Base-by-base conservation (phyloP, 169 alveolate genomes). In the Babesia bovis region DNA sequence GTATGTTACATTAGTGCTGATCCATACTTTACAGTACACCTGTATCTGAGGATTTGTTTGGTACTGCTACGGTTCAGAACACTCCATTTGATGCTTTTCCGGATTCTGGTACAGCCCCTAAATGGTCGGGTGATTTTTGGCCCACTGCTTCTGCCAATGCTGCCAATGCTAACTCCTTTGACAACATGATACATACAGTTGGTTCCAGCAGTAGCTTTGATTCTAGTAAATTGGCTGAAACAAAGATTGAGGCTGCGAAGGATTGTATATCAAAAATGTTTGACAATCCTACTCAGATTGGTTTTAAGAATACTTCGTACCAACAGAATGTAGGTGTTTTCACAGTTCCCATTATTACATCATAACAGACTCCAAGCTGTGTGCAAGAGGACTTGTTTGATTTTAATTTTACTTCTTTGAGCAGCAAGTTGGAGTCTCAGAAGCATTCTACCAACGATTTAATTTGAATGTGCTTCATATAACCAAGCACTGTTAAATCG, bases 201-300 rank as follows among this genome's bases (percentile, higher is more conserved):
- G 53, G 57, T 9, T 52, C 72, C n/a, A 63, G 58, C 56, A 60
- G 28, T 4, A 28, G 41, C 44, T 21, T 33, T 28, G 78, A 52
- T 5, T 1, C 41, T 10, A 10, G 42, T 44, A 67, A 53, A 19
- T 23, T 69, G 33, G 26, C 71, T 30, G 90, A 88, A 33, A 87
- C 93, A 40, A 78, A 84, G 60, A 85, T 88, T 12, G 90, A 88
- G 44, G 93, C 93, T 4, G 90, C 93, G 28, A 88, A 88, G 50
- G 76, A 83, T 58, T 78, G 84, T 17, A 88, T 88, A 26, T 87
- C 93, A 17, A 61, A 73, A 68, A 82, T 88, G 33, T 88, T 84
- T 75, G 82, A 86, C 7, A 88, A 77, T 66, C 83, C 91, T 17
- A 52, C 72, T 41, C 87, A 88, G 38, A 70, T 81, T 30, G 88